A percentile compares a stretch with the other conserved stretches of the same genome.
phyloP scores from a whole-genome alignment of 108 stramenopile species.

The Fragilariopsis cylindrus region DNA sequence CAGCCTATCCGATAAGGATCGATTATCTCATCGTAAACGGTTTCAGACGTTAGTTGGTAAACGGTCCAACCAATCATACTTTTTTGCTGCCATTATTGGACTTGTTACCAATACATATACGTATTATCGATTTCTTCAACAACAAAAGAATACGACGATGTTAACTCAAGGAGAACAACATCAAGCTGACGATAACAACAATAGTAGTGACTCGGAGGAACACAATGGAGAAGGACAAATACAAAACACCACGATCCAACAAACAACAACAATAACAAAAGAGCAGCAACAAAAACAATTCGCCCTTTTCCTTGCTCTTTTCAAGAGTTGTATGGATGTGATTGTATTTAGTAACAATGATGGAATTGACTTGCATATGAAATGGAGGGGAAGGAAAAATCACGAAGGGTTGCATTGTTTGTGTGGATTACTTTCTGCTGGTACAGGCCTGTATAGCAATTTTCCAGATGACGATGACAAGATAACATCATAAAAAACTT shows the following conservation, averaged over 20 bases:
- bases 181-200: background rate
- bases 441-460: constrained; percentile 77
- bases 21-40: constrained; percentile 26
- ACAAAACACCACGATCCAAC: constrained; percentile 6
- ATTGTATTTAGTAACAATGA: constrained; percentile 85
- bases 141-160: background rate
- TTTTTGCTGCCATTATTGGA: constrained; percentile 62
- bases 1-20: constrained; percentile 15
- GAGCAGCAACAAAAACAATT: constrained; percentile 56
- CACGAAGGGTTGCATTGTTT: constrained; percentile 81
- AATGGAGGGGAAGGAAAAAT: constrained; percentile 73
- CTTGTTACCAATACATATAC: constrained; percentile 47
- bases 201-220: constrained; percentile 15
- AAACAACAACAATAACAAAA: constrained; percentile 25
- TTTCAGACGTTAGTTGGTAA: constrained; percentile 27
- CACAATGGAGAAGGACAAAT: constrained; percentile 19
- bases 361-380: constrained; percentile 74
- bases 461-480: constrained; percentile 54
- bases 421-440: constrained; percentile 73
- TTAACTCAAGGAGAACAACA: background rate
- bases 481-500: too few species aligned
- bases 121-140: constrained; percentile 34
- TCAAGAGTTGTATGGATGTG: constrained; percentile 70
- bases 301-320: constrained; percentile 55
- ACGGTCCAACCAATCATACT: constrained; percentile 70